Percentiles rank a stretch among this genome's conserved stretches.
phyloP scores from a whole-genome alignment of 2,329 filamentous ascomycete species.

The Calonectria hawksworthii region DNA sequence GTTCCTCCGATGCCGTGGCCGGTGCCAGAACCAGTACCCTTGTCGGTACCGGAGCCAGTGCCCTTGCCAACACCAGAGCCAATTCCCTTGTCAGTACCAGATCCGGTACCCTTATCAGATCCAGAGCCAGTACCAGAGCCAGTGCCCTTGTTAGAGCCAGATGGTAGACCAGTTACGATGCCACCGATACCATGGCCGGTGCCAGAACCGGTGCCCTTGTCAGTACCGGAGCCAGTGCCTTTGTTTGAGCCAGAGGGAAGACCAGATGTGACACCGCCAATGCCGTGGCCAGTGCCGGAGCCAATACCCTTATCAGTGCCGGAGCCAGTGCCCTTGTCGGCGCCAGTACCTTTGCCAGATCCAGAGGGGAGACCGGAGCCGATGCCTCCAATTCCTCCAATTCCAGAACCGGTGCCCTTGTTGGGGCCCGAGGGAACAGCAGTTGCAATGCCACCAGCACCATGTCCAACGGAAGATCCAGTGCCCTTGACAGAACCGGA shows the following conservation, averaged over 20 bases:
- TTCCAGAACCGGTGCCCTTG: background rate
- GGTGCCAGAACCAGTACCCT: background rate
- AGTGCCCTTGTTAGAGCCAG: background rate
- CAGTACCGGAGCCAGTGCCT: background rate
- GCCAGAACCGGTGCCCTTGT: background rate
- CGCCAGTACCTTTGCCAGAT: background rate
- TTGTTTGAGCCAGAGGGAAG: background rate
- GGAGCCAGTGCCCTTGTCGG: background rate
- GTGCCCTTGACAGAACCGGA: background rate
- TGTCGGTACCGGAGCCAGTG: background rate
- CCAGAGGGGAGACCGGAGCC: background rate
- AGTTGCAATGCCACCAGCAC: background rate
- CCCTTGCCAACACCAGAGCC: background rate
- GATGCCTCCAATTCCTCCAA: background rate
- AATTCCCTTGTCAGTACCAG: too few species aligned
- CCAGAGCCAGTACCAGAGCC: background rate
- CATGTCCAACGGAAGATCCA: background rate
- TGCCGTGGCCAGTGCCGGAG: background rate
- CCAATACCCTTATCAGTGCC: background rate
- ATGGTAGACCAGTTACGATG: background rate
- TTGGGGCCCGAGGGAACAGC: background rate
- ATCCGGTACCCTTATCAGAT: background rate
- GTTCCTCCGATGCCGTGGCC: background rate
- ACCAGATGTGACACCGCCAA: background rate
- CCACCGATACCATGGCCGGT: background rate